phyloP scores from a whole-genome alignment of 2,329 filamentous ascomycete species.

The Truncatella angustata region DNA sequence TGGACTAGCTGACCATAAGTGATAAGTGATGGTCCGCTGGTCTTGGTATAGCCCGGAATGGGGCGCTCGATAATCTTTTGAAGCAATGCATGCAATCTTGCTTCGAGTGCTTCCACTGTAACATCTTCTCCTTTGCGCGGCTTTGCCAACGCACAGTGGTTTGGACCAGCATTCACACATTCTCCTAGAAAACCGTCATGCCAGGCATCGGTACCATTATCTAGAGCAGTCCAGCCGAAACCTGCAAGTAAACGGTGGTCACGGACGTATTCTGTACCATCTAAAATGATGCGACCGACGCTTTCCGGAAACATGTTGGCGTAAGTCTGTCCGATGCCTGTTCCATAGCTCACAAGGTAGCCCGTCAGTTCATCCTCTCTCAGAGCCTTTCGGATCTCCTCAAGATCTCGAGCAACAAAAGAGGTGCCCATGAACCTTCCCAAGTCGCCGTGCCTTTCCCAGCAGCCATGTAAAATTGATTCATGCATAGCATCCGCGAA shows the following conservation, averaged over 20 bases:
- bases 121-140: constrained; percentile 26
- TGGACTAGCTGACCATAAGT: constrained; percentile 43
- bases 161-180: constrained; percentile 45
- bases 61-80: constrained; percentile 36
- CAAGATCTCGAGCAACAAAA: constrained; percentile 46
- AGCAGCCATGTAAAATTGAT: constrained; percentile 42
- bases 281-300: constrained; percentile 47
- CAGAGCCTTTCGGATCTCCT: constrained; percentile 44
- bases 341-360: constrained; percentile 51
- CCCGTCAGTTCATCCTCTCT: constrained; percentile 46
- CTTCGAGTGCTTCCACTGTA: constrained; percentile 33
- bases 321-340: constrained; percentile 50
- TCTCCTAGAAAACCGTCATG: constrained; percentile 49
- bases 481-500: constrained; percentile 45
- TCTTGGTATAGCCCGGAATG: constrained; percentile 34
- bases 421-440: constrained; percentile 45
- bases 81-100: constrained; percentile 38
- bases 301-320: constrained; percentile 48
- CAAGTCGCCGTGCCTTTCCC: constrained; percentile 41
- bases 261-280: constrained; percentile 46
- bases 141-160: constrained; percentile 43
- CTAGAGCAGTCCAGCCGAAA: constrained; percentile 45
- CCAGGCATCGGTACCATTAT: constrained; percentile 49
- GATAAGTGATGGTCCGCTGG: constrained; percentile 40
- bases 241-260: constrained; percentile 45